A percentile compares a stretch with the other conserved stretches of the same genome.
Evolutionary conservation across 257 asterid genomes (phyloP).

Genomic region (Cordia subcordata): DNA sequence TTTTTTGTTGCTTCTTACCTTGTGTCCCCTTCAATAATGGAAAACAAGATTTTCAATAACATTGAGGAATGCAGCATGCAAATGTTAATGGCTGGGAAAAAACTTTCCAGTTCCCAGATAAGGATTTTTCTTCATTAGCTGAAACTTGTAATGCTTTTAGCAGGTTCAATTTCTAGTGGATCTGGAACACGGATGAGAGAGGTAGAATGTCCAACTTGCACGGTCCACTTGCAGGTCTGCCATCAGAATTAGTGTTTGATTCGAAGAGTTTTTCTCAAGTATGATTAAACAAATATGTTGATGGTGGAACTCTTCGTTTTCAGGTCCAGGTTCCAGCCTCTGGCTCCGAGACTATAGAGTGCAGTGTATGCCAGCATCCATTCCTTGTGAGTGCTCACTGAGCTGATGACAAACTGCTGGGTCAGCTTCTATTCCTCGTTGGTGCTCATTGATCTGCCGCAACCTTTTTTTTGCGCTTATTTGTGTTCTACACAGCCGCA

Average conservation of each 20-base stretch:
- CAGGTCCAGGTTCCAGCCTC: conserved; percentile 68
- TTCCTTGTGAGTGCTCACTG: conserved; percentile 67
- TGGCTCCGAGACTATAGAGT: conserved; percentile 79
- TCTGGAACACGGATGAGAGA: conserved; percentile 57
- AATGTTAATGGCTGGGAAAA: too few relatives aligned
- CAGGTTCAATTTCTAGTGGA: conserved; percentile 43
- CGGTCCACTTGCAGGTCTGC: conserved; percentile 80
- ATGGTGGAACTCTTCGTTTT: conserved; percentile 4
- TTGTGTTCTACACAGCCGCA: too few relatives aligned
- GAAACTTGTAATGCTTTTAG: background rate
- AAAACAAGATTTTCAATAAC: background rate
- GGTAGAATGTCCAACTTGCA: conserved; percentile 90
- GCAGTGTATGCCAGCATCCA: conserved; percentile 88
- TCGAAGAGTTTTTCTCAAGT: background rate
- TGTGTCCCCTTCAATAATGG: background rate
- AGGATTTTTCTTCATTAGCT: background rate
- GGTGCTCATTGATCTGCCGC: background rate
- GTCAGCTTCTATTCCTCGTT: background rate
- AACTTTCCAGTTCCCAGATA: too few relatives aligned
- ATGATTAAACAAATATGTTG: background rate
- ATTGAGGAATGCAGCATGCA: too few relatives aligned
- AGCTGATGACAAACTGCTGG: too few relatives aligned
- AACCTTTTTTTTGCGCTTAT: background rate
- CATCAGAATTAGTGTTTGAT: background rate
- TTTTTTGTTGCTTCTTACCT: background rate